These are phyloP conservation scores for Aspergillus affinis DNA, from an alignment of 495 filamentous ascomycete genomes.

Conservation along the genomic window DNA sequence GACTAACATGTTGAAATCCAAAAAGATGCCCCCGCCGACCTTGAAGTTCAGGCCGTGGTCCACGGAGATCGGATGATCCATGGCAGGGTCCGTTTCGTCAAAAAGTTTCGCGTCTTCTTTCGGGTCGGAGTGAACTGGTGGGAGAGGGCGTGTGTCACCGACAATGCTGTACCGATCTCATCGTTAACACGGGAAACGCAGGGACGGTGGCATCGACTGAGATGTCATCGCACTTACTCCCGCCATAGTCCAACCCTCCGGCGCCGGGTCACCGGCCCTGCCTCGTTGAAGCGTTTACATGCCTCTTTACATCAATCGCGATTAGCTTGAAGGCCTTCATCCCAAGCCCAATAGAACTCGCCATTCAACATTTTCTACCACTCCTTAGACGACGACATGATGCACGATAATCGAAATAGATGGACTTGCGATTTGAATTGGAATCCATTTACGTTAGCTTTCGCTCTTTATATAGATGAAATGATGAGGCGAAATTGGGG, in stretches of 20 bases:
- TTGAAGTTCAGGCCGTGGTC: slow-evolving; percentile 75
- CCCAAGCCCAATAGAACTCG: slow-evolving; percentile 50
- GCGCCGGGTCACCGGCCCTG: slow-evolving; percentile 52
- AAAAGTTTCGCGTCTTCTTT: slow-evolving; percentile 60
- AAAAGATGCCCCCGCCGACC: slow-evolving; percentile 62
- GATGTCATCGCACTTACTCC: slow-evolving; percentile 51
- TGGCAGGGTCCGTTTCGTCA: slow-evolving; percentile 56
- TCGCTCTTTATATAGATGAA: no score
- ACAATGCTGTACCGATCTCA: slow-evolving; percentile 44
- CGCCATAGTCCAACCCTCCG: slow-evolving; percentile 64
- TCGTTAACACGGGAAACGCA: background rate
- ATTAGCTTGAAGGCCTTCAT: slow-evolving; percentile 52
- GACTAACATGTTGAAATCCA: slow-evolving; percentile 72
- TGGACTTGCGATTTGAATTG: background rate
- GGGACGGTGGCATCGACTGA: no score
- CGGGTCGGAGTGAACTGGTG: slow-evolving; percentile 47
- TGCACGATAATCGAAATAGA: background rate
- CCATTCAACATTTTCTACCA: slow-evolving; percentile 39
- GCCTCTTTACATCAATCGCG: slow-evolving; percentile 59
- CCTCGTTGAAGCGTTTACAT: slow-evolving; percentile 58
- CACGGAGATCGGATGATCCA: slow-evolving; percentile 66
- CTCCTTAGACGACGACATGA: slow-evolving; percentile 35
- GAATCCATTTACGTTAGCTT: background rate
- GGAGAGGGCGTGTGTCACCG: slow-evolving; percentile 59
- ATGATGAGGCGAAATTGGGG: no score